These are phyloP conservation scores for Chlamydomonas urium DNA, from an alignment of 139 green algal genomes.

Conservation along the genomic window DNA sequence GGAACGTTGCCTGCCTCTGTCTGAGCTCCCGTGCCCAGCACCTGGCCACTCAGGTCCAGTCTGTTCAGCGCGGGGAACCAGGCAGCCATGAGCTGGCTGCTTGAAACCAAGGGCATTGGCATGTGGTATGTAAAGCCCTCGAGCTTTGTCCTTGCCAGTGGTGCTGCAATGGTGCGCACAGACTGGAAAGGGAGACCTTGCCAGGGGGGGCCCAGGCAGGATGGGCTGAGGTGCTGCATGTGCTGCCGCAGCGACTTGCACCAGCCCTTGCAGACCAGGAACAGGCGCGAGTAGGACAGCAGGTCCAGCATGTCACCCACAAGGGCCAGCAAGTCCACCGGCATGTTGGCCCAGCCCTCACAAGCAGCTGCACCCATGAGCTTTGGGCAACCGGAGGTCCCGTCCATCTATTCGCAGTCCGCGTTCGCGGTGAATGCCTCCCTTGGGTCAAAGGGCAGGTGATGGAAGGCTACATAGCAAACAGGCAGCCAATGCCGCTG, in stretches of 20 bases:
- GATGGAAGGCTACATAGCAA: neutral
- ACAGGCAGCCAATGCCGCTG: neutral
- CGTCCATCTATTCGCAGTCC: too few relatives aligned
- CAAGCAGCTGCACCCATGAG: neutral
- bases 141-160: too few relatives aligned
- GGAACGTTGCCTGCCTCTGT: too few relatives aligned
- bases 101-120: neutral
- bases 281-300: neutral
- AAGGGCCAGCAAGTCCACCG: neutral
- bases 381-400: too few relatives aligned
- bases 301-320: neutral
- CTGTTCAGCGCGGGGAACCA: constrained; percentile 7
- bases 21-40: too few relatives aligned
- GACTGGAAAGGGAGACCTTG: neutral
- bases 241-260: constrained; percentile 2
- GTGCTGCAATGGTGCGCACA: neutral
- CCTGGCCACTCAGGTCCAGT: neutral
- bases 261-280: constrained; percentile 7
- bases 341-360: neutral
- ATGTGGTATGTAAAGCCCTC: neutral
- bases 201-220: neutral
- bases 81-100: too few relatives aligned
- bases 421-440: too few relatives aligned
- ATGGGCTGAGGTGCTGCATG: neutral
- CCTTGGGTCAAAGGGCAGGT: neutral